Evolutionary conservation across 2,329 filamentous ascomycete species (phyloP).

Genomic region (Monascus ruber): DNA sequence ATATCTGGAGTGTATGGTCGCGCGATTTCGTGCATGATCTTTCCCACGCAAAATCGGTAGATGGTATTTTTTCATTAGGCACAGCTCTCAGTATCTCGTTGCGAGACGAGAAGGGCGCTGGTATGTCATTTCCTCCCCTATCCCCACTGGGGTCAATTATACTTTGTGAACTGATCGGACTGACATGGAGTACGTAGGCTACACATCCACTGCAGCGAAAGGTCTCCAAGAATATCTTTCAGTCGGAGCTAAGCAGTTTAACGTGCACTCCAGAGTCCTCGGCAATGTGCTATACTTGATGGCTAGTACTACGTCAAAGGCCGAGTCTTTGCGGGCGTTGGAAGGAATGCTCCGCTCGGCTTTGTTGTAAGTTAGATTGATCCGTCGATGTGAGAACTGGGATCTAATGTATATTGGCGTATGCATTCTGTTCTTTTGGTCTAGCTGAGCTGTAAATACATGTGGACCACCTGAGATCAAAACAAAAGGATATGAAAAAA

Average conservation of each 20-base stretch:
- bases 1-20: slow-evolving; percentile 62
- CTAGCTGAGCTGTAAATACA: too few species aligned
- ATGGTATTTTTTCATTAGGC: slow-evolving; percentile 61
- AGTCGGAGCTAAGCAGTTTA: slow-evolving; percentile 26
- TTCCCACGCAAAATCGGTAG: slow-evolving; percentile 46
- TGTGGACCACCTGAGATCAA: too few species aligned
- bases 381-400: too few species aligned
- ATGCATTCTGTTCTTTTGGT: too few species aligned
- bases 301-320: slow-evolving; percentile 42
- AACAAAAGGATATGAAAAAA: too few species aligned
- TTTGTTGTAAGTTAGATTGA: slow-evolving; percentile 11
- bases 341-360: slow-evolving; percentile 30
- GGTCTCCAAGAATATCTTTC: slow-evolving; percentile 42
- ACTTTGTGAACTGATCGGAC: slow-evolving; percentile 3
- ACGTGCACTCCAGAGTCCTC: slow-evolving; percentile 48
- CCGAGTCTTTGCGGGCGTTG: slow-evolving; percentile 30
- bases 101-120: slow-evolving; percentile 36
- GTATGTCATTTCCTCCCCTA: slow-evolving; percentile 18
- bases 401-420: too few species aligned
- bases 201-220: slow-evolving; percentile 45
- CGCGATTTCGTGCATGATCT: slow-evolving; percentile 46
- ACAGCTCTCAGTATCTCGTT: slow-evolving; percentile 59
- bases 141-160: slow-evolving; percentile 1
- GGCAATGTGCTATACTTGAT: slow-evolving; percentile 53
- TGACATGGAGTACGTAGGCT: slow-evolving; percentile 29